phyloP scores from a whole-genome alignment of 441 rosid species.

The Corymbia calophylla region DNA sequence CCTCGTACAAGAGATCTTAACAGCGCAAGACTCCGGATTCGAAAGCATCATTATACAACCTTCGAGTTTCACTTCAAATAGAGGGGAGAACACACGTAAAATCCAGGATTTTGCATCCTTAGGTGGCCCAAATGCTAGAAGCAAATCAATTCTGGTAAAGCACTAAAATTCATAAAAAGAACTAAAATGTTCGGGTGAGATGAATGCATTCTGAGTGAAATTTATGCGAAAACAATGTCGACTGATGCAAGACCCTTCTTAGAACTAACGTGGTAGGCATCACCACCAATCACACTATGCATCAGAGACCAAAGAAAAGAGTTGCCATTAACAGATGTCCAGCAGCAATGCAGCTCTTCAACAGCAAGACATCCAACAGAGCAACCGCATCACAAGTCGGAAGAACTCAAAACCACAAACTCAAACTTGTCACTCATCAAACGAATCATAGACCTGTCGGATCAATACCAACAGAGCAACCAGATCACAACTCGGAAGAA shows the following conservation, averaged over 20 bases:
- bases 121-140: background rate
- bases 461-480: background rate
- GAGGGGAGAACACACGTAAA: background rate
- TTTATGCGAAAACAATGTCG: background rate
- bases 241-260: background rate
- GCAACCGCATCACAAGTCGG: too few species aligned
- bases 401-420: background rate
- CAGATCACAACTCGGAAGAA: slow-evolving; percentile 21
- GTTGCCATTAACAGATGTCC: background rate
- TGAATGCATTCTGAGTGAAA: background rate
- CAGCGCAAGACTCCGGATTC: background rate
- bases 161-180: background rate
- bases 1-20: background rate
- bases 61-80: background rate
- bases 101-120: background rate
- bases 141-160: background rate
- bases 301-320: background rate
- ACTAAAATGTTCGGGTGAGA: background rate
- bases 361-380: background rate
- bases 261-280: background rate
- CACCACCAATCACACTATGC: background rate
- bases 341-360: background rate
- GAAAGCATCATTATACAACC: background rate
- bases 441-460: background rate
- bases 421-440: background rate